Base-by-base conservation (phyloP, 176 grass and related monocot genomes). In the Metroxylon sagu region DNA sequence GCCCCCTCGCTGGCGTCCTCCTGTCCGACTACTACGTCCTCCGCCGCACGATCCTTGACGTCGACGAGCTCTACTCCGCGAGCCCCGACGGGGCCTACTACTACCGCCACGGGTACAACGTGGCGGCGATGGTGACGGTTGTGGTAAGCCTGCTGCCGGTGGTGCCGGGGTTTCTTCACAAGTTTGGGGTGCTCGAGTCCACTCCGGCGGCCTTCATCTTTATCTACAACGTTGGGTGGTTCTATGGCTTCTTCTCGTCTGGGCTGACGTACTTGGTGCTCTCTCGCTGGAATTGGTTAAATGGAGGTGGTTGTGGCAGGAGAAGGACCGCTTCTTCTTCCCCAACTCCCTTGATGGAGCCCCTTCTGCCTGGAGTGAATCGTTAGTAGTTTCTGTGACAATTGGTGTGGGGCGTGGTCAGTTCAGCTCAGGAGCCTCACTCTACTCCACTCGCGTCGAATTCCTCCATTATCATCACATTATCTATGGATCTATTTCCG, bases 51-150 rank as follows among this genome's bases (percentile, higher is more conserved):
- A n/a, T 52, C 31, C 66, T 83, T 16, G 56, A 73, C 55, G 56
- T 73, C 21, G 56, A 77, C 18, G 80, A 27, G 0, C 63, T 83
- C 3, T 83, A 77, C 54, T 67, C 35, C 16, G 53, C 54, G 16
- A 53, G 52, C 49, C 49, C 61, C 15, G 10, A 48, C 6, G 80
- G 80, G 8, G 62, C 69, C 25, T 83, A 83, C 55, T 83, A 74
- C 39, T 83, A 77, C 66, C 14, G 61, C 4, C 53, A 50, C 18
- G 80, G 80, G 7, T 83, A 71, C 68, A 83, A 83, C 67, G 31
- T 74, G 18, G 52, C 31, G 5, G 80, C 69, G 17, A 56, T 83
- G 62, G 29, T 54, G 8, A 56, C 69, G n/a, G 8, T 77, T 56
- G 60, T 25, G 49, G 29, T 72, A 19, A 67, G 74, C 29, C 16